Percentiles rank a stretch among this genome's conserved stretches.
Evolutionary conservation across 164 flowering plant species (phyloP).

Genomic region (Chimonanthus praecox): DNA sequence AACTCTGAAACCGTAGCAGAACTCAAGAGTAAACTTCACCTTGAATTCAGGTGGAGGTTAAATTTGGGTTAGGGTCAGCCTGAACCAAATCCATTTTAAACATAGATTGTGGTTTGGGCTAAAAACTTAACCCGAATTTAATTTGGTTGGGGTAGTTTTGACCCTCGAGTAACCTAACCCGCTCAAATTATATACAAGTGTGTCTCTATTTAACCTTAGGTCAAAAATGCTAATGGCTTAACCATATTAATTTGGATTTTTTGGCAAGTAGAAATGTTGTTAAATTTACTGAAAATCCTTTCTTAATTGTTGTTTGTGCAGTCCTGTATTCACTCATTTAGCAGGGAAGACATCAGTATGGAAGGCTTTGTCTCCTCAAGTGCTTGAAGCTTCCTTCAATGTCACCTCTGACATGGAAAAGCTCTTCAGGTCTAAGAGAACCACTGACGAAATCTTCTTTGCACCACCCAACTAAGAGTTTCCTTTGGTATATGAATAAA

Average conservation of each 20-base stretch:
- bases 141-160: no score
- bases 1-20: background rate
- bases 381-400: slow-evolving; percentile 60
- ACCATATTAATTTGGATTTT: background rate
- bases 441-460: slow-evolving; percentile 52
- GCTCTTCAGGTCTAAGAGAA: slow-evolving; percentile 62
- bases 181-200: no score
- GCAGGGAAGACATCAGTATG: slow-evolving; percentile 65
- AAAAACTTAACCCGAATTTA: no score
- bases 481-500: background rate
- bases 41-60: no score
- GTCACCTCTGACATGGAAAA: slow-evolving; percentile 49
- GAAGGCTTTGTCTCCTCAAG: slow-evolving; percentile 73
- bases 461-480: slow-evolving; percentile 44
- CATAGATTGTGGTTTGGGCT: no score
- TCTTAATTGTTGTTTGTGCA: slow-evolving; percentile 19
- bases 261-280: background rate
- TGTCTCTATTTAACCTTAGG: background rate
- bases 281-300: background rate
- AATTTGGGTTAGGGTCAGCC: no score
- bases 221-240: background rate
- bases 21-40: no score
- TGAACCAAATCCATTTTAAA: no score
- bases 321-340: slow-evolving; percentile 66
- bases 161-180: no score